A percentile compares a stretch with the other conserved stretches of the same genome.
phyloP scores from a whole-genome alignment of 352 stramenopile species.

The Pythium brassicae region DNA sequence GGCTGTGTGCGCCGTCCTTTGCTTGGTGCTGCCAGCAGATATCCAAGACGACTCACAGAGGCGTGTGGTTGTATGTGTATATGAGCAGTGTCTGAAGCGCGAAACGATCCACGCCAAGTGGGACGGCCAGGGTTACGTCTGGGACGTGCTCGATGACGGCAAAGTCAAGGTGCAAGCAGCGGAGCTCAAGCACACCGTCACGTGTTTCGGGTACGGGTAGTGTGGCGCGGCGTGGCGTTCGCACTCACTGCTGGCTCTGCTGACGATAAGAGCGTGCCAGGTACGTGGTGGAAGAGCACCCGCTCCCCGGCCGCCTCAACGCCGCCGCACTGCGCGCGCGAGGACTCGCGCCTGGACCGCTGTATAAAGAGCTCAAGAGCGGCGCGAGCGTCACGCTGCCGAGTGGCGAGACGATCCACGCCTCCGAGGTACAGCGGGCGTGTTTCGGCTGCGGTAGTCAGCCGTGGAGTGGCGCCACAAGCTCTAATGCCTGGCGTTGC shows the following conservation, averaged over 20 bases:
- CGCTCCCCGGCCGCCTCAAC: constrained; percentile 80
- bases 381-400: constrained; percentile 82
- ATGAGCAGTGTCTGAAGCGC: constrained; percentile 25
- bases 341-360: constrained; percentile 82
- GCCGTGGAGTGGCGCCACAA: too few species aligned
- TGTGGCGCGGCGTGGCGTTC: neutral
- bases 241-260: neutral
- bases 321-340: constrained; percentile 70
- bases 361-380: constrained; percentile 89
- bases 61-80: constrained; percentile 1
- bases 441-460: neutral
- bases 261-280: too few species aligned
- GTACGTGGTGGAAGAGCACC: constrained; percentile 78
- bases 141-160: constrained; percentile 70
- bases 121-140: constrained; percentile 54
- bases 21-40: too few species aligned
- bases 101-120: constrained; percentile 53
- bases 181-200: constrained; percentile 73
- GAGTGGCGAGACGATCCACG: constrained; percentile 66
- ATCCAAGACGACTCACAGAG: too few species aligned
- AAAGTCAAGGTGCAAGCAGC: constrained; percentile 58
- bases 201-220: constrained; percentile 60
- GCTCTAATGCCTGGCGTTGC: too few species aligned
- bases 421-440: constrained; percentile 54
- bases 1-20: too few species aligned